Base-by-base conservation (phyloP, 2,329 filamentous ascomycete genomes). In the Fusarium sp. region DNA sequence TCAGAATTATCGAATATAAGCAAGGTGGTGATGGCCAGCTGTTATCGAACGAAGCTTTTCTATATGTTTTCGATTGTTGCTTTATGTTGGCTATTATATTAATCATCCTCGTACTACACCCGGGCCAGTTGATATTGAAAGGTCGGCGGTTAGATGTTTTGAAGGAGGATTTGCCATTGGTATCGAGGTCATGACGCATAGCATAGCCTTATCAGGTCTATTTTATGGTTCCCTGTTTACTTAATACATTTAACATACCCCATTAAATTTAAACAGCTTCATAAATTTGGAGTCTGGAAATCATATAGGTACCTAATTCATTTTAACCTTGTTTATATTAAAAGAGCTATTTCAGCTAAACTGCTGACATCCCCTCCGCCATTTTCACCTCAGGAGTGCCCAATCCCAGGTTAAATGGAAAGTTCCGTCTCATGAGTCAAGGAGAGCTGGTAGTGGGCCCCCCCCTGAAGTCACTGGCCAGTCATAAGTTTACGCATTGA, bases 321-420 rank as follows among this genome's bases (percentile, higher is more conserved):
- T 13, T 4, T 12, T 4, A 33, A 12, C 13, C 32, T 33, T 12
- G 13, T 33, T 33, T 33, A 10, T 13, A 12, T 33, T 33, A 13
- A 33, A 12, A 13, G 32, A 12, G 9, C n/a, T n/a, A 33, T 33
- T 33, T 33, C 13, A 33, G 32, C 13, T 13, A 33, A 33, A 33
- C 32, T 13, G 11, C 13, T 12, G 32, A 33, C 8, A 9, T 13
- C 7, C 7, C 21, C 6, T 4, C 43, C 1, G 3, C 13, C 4
- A 19, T 44, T 9, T 12, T 43, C 15, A 25, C 42, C 23, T 43
- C 32, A 16, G 15, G n/a, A 43, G 6, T 9, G 15, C 40, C 40
- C 13, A 43, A 13, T 16, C 9, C n/a, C 6, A 4, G 21, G 40
- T 23, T 1, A 23, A 43, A 43, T 18, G 42, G n/a, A 23, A 18